A percentile compares a stretch with the other conserved stretches of the same genome.
Evolutionary conservation across 2,329 filamentous ascomycete genomes (phyloP).

Genomic region (Coniochaeta sp.): DNA sequence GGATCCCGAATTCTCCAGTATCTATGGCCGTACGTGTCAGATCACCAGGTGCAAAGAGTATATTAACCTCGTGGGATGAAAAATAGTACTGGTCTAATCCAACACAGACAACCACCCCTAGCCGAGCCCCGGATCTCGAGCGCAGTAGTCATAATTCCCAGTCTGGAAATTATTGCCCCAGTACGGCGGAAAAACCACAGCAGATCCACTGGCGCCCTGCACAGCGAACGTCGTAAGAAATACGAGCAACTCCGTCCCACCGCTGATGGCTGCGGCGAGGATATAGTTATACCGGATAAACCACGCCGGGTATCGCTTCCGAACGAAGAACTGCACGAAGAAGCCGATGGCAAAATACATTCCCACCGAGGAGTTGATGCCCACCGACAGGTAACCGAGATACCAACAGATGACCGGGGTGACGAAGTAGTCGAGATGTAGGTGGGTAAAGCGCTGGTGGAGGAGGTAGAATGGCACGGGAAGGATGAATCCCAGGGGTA

Average conservation of each 20-base stretch:
- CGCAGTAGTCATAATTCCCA: not conserved
- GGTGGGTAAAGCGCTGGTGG: constrained; percentile 17
- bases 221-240: constrained; percentile 7
- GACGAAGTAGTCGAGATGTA: constrained; percentile 26
- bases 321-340: constrained; percentile 20
- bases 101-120: not conserved
- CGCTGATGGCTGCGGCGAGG: constrained; percentile 18
- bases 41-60: too few relatives aligned
- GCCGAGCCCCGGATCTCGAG: not conserved
- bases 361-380: constrained; percentile 28
- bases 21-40: not conserved
- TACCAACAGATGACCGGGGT: constrained; percentile 33
- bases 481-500: constrained; percentile 32
- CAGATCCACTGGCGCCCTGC: not conserved
- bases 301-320: constrained; percentile 13
- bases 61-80: not conserved
- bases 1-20: not conserved
- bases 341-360: constrained; percentile 25
- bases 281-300: constrained; percentile 22
- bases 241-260: constrained; percentile 17
- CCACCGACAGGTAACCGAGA: constrained; percentile 32
- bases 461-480: constrained; percentile 30
- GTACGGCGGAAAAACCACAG: not conserved
- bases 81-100: not conserved
- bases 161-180: not conserved